Percentiles rank a stretch among this genome's conserved stretches.
Evolutionary conservation across 768 basidiomycete genomes (phyloP).

Genomic region (Podaxis sp.): DNA sequence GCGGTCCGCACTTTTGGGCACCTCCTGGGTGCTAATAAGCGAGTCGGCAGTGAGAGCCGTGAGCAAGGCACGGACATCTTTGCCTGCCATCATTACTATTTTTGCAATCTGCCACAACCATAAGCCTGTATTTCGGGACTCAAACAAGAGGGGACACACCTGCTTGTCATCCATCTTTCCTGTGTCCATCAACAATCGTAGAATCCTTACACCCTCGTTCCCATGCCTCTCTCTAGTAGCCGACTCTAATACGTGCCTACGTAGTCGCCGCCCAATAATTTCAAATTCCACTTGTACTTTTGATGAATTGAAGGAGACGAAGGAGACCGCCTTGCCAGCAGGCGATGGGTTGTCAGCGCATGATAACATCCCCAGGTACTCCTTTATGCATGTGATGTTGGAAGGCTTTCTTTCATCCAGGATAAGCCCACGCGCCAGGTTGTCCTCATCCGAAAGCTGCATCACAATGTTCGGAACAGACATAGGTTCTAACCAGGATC

Average conservation of each 20-base stretch:
- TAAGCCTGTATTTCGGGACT: not conserved
- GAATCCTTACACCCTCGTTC: conserved; percentile 73
- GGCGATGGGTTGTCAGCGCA: conserved; percentile 80
- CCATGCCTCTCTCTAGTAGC: conserved; percentile 83
- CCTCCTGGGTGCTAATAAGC: conserved; percentile 87
- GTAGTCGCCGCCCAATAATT: conserved; percentile 60
- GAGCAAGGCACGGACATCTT: conserved; percentile 79
- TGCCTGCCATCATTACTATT: conserved; percentile 86
- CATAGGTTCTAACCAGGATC: conserved; percentile 46
- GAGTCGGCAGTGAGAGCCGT: conserved; percentile 76
- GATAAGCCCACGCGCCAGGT: conserved; percentile 60
- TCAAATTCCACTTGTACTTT: conserved; percentile 83
- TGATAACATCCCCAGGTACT: conserved; percentile 78
- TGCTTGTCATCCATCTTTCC: conserved; percentile 96
- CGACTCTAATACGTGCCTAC: conserved; percentile 68
- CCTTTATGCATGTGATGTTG: conserved; percentile 59
- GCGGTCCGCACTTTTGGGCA: conserved; percentile 86
- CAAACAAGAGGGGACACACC: conserved; percentile 37
- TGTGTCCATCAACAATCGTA: conserved; percentile 71
- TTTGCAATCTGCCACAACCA: conserved; percentile 71
- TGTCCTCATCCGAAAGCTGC: conserved; percentile 58
- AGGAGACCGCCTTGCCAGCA: conserved; percentile 63
- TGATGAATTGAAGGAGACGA: conserved; percentile 63
- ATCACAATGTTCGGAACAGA: conserved; percentile 61
- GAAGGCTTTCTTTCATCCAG: conserved; percentile 53